Percentiles rank a stretch among this genome's conserved stretches.
These are phyloP conservation scores for Fusarium sp. DNA, from an alignment of 2,329 filamentous ascomycete species.

Conservation along the genomic window DNA sequence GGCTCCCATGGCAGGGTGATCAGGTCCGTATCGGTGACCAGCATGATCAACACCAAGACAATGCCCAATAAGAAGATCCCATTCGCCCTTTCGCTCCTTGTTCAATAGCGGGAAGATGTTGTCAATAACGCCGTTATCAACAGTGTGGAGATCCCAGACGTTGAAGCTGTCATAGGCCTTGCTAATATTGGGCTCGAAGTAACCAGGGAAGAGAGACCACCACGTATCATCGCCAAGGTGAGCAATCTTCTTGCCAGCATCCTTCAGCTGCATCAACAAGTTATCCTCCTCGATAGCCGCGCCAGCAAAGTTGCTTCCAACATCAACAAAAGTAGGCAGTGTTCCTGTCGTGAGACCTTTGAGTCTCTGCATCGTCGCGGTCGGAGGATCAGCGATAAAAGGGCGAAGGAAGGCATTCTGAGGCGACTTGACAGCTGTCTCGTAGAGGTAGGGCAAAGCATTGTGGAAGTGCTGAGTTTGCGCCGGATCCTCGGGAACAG, in stretches of 20 bases:
- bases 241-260: slow-evolving; percentile 78
- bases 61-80: slow-evolving; percentile 96
- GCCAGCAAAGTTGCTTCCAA: slow-evolving; percentile 94
- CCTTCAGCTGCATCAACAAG: slow-evolving; percentile 71
- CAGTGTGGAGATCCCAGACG: slow-evolving; percentile 96
- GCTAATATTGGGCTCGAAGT: slow-evolving; percentile 89
- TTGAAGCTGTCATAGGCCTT: slow-evolving; percentile 96
- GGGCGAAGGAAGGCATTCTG: slow-evolving; percentile 88
- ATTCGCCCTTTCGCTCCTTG: slow-evolving; percentile 71
- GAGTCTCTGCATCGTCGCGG: slow-evolving; percentile 88
- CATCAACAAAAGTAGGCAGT: slow-evolving; percentile 91
- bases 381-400: slow-evolving; percentile 97
- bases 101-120: slow-evolving; percentile 88
- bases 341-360: slow-evolving; percentile 97
- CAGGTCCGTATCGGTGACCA: slow-evolving; percentile 93
- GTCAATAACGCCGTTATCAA: slow-evolving; percentile 93
- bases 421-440: slow-evolving; percentile 78
- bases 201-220: slow-evolving; percentile 91
- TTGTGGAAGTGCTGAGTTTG: slow-evolving; percentile 75
- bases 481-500: slow-evolving; percentile 72
- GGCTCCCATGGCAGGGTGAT: slow-evolving; percentile 89
- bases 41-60: slow-evolving; percentile 97
- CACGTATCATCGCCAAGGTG: slow-evolving; percentile 99
- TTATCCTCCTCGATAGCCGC: slow-evolving; percentile 96
- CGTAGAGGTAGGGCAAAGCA: slow-evolving; percentile 86